phyloP scores from a whole-genome alignment of 1,284 basidiomycete genomes.

The Leccinum holopus region DNA sequence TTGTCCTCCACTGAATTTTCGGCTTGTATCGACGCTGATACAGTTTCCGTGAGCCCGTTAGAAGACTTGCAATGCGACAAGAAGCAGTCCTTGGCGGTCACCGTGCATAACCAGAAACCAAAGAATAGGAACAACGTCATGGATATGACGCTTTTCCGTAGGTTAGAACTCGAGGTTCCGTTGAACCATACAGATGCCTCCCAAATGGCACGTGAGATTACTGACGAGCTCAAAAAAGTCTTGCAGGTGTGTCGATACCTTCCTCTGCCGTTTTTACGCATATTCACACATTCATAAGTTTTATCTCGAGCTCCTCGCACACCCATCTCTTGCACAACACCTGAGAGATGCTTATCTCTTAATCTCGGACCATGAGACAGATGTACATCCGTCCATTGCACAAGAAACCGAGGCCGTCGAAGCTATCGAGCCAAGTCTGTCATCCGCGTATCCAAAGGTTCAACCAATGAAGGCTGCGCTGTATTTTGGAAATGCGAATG shows the following conservation, averaged over 20 bases:
- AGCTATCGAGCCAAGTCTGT: constrained; percentile 2
- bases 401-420: not conserved
- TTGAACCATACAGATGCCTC: constrained; percentile 22
- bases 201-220: constrained; percentile 11
- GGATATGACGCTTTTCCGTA: constrained; percentile 30
- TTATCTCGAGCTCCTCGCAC: constrained; percentile 22
- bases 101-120: constrained; percentile 18
- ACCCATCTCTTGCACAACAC: constrained; percentile 16
- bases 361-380: not conserved
- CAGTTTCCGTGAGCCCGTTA: not conserved
- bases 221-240: constrained; percentile 29
- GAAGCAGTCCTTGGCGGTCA: not conserved
- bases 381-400: not conserved
- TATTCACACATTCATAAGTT: constrained; percentile 18
- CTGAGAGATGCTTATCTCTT: constrained; percentile 19
- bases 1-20: constrained; percentile 19
- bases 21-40: not conserved
- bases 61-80: not conserved
- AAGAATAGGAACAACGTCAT: constrained; percentile 16
- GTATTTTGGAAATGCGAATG: constrained; percentile 50
- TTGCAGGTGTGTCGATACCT: constrained; percentile 29
- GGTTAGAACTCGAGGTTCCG: constrained; percentile 30
- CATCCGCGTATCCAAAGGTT: constrained; percentile 42
- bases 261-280: not conserved
- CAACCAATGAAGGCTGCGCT: constrained; percentile 50